phyloP scores from a whole-genome alignment of 179 eudicot genomes.

The Patellifolia procumbens region DNA sequence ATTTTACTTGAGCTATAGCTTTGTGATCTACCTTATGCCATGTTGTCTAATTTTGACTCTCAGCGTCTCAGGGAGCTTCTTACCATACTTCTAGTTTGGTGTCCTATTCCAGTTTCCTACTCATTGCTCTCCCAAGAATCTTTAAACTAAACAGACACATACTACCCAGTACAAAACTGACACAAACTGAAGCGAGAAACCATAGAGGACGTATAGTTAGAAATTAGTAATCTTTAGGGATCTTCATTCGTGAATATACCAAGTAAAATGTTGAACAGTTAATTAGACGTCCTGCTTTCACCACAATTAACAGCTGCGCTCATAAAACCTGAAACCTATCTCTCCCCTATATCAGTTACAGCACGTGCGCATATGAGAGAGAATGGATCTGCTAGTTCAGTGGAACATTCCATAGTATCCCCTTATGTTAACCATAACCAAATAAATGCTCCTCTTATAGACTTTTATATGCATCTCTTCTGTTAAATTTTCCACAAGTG shows the following conservation, averaged over 20 bases:
- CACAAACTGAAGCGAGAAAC: background rate
- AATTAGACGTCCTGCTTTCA: background rate
- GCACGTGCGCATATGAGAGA: background rate
- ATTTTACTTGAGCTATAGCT: background rate
- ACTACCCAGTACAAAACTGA: background rate
- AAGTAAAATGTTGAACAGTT: background rate
- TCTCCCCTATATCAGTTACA: background rate
- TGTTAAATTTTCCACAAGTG: too few species aligned
- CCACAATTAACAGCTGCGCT: background rate
- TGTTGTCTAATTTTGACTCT: background rate
- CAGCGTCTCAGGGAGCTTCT: background rate
- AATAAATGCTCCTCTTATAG: background rate
- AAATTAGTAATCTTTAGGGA: background rate
- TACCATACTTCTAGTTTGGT: background rate
- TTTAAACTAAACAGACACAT: background rate
- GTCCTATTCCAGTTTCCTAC: background rate
- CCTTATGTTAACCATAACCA: background rate
- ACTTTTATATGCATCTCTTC: background rate
- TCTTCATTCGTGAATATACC: background rate
- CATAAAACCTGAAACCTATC: background rate
- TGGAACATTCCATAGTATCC: background rate
- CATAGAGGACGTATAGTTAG: background rate
- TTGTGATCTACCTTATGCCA: background rate
- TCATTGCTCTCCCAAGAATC: background rate
- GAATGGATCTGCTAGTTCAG: background rate